Evolutionary conservation across 345 rosid species (phyloP), one percentile per base, ranked within the genome.

Genomic region (Odontarrhena argentea): DNA sequence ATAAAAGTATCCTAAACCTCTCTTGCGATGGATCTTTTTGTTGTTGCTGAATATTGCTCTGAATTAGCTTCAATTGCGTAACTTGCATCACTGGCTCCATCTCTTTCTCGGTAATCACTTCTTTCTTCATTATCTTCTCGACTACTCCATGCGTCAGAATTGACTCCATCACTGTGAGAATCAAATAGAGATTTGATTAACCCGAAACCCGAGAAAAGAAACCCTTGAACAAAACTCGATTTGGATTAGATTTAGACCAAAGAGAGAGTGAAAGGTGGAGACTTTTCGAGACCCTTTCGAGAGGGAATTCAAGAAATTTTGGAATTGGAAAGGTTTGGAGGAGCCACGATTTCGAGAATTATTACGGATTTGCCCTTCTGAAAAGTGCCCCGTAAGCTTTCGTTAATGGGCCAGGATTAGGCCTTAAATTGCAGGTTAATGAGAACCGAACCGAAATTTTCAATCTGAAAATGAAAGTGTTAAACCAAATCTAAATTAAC

Each of bases 61-160:
- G 82, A 38, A 87, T 74, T 52, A 8, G 34, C 79, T 81, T 89
- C 77, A 92, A 11, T 11, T 92, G 91, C 40, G 73, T 65, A 64
- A 87, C 86, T 69, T 89, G 98, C 65, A 89, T 46, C 47, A 85
- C 77, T 15, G 93, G 94, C 50, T 73, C 74, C 76, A 81, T 36
- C 0, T 85, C 82, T 63, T 8, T 56, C 37, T 84, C 86, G 32
- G 56, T 55, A 44, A 70, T 38, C 40, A 83, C 83, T 40, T 81
- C 83, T 4, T 75, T 74, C 36, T 44, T 74, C 2, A 77, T 59
- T 47, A 92, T 85, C 81, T 55, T 77, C 67, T 54, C 30, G 63
- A 89, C 77, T 58, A 83, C 83, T n/a, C 93, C 89, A n/a, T 67
- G 77, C 69, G 97, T 81, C 69, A 92, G 77, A 57, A 67, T 64